Evolutionary conservation across 2,329 filamentous ascomycete genomes (phyloP), one percentile per base, ranked within the genome.

Genomic region (Paramyrothecium sp.): DNA sequence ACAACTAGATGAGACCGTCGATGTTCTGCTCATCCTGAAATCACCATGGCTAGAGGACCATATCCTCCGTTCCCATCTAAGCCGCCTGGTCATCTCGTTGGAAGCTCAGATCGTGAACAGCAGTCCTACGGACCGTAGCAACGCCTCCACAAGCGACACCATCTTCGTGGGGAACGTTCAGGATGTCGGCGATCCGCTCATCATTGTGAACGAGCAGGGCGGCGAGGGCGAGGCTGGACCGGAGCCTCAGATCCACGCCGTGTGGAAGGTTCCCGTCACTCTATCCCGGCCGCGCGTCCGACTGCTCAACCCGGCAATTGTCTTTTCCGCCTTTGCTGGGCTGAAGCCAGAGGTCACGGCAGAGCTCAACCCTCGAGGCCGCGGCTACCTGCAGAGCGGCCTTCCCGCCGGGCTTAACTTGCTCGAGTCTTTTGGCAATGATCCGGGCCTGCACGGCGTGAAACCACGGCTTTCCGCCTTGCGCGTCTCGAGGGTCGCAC

Each of bases 401-500:
- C 74, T 87, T 23, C 87, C 90, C 0, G 82, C 87, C 7, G 87
- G 89, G 2, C 78, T 91, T 60, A 95, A 94, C 69, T 78, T 94
- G n/a, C 82, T 95, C 16, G 88, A 90, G 67, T 83, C 90, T 3
- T 90, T 94, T 59, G 80, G 82, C 54, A 79, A 78, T 60, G 90
- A 92, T 67, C 83, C 86, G 21, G 81, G 81, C 23, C 76, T 92
- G 19, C 77, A 75, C 17, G 85, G 87, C 38, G 75, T 85, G 23
- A 80, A 81, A 62, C 89, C 90, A 51, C 83, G 84, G 30, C 78
- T 95, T 2, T 92, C 90, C 11, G 89, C 90, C 5, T 78, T 89
- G 59, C 81, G 90, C 51, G 89, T 94, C 34, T 91, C 88, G 47
- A 85, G 89, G 60, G 89, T 93, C 4, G 85, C 88, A 7, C 90